These are phyloP conservation scores for Serendipita sp. DNA, from an alignment of 768 basidiomycete species.

Conservation along the genomic window DNA sequence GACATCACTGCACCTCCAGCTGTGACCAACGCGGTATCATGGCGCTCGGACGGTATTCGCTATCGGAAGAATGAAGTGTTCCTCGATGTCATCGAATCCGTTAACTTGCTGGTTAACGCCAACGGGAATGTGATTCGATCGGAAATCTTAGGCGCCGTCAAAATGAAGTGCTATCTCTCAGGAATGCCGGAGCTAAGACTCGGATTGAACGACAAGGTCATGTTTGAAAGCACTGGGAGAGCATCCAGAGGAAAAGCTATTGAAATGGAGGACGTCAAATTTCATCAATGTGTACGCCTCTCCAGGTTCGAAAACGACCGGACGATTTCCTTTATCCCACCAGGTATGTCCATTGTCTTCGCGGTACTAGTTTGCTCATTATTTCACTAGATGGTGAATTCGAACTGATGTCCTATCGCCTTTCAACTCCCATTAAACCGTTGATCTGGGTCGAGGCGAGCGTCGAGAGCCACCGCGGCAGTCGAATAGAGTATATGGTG, in stretches of 20 bases:
- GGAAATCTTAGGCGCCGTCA: conserved; percentile 94
- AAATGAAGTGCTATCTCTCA: conserved; percentile 99
- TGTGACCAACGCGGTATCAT: conserved; percentile 95
- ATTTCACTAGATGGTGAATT: conserved; percentile 71
- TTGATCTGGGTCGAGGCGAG: conserved; percentile 95
- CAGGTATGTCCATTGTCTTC: conserved; percentile 18
- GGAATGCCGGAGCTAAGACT: conserved; percentile 98
- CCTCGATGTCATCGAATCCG: conserved; percentile 93
- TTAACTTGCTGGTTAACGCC: conserved; percentile 91
- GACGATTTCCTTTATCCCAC: conserved; percentile 97
- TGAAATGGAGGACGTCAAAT: conserved; percentile 99
- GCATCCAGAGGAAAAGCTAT: conserved; percentile 93
- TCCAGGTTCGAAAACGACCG: conserved; percentile 97
- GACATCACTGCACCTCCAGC: conserved; percentile 86
- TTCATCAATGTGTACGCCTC: conserved; percentile 97
- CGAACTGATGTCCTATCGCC: conserved; percentile 95
- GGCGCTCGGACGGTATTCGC: conserved; percentile 92
- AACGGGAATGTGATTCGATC: conserved; percentile 94
- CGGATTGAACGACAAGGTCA: conserved; percentile 97
- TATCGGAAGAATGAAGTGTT: conserved; percentile 99
- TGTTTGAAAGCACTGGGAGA: conserved; percentile 97
- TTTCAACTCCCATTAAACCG: conserved; percentile 91
- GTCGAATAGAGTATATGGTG: conserved; percentile 87
- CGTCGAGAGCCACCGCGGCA: conserved; percentile 89
- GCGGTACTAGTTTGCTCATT: neutral